Conservation (phyloP, 2,329 filamentous ascomycete species). For the Scorias spongiosa region DNA sequence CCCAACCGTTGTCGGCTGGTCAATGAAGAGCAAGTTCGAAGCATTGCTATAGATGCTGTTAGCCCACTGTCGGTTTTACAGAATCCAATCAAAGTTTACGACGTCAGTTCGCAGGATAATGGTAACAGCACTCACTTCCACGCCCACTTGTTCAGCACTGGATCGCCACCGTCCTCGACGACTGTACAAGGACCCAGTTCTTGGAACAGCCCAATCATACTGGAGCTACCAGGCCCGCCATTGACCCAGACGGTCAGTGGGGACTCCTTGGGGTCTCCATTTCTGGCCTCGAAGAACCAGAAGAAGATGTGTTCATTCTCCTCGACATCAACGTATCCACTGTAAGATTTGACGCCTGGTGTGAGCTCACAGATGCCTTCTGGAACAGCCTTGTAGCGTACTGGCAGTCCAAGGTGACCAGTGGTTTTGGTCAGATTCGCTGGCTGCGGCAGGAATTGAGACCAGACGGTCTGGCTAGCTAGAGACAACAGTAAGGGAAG, state of each 20-base stretch:
- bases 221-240: constrained; percentile 48
- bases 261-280: constrained; percentile 25
- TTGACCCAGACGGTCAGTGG: constrained; percentile 48
- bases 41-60: not conserved
- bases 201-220: constrained; percentile 46
- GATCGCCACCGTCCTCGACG: constrained; percentile 28
- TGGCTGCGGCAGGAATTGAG: constrained; percentile 32
- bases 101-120: constrained; percentile 42
- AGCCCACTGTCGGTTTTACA: not conserved
- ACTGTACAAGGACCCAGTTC: constrained; percentile 42
- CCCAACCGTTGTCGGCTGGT: constrained; percentile 47
- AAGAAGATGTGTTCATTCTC: constrained; percentile 40
- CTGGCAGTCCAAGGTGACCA: constrained; percentile 33
- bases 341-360: constrained; percentile 40
- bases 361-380: constrained; percentile 42
- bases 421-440: constrained; percentile 28
- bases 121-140: constrained; percentile 41
- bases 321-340: constrained; percentile 39
- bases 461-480: not conserved
- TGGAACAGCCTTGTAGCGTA: constrained; percentile 43
- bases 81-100: not conserved
- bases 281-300: constrained; percentile 41
- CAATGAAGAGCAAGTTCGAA: constrained; percentile 55
- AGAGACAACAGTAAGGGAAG: no score
- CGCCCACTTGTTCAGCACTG: constrained; percentile 45